Evolutionary conservation across 2,329 filamentous ascomycete genomes (phyloP), one percentile per base, ranked within the genome.

Genomic region (Emericellopsis atlantica): DNA sequence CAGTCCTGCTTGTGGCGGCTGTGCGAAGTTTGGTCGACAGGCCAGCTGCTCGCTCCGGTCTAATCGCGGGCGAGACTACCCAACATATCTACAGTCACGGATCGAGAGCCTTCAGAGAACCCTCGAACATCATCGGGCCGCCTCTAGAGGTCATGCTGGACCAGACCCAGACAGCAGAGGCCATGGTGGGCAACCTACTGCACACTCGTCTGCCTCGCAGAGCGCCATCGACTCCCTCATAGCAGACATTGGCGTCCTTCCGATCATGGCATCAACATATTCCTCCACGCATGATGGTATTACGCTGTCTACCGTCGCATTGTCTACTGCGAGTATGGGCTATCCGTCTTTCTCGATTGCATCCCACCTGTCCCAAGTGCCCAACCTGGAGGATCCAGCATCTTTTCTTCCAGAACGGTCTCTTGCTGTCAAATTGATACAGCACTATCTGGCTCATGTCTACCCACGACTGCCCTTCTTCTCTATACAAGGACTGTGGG

Each of bases 391-490:
- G 18, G 12, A 14, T 4, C 18, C 11, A 11, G 34, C 34, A 6
- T 14, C 12, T 18, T 36, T 16, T 51, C 10, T 49, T 48, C 8
- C 45, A 46, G 23, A 42, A 47, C 16, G 32, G 41, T 21, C 18
- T 10, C 44, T 46, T 3, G 50, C 49, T 2, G 35, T 45, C 24
- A 49, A 46, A 37, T 45, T 52, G 22, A 48, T 45, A n/a, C 42
- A 48, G 18, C 48, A 49, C 38, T 52, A 52, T 40, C 46, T 51
- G 33, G 37, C 45, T 18, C 40, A 51, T 12, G 45, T 52, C n/a
- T 52, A 52, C 35, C 48, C 49, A 5, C 45, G 50, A 4, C 41
- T 52, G 32, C 50, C 50, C 2, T 51, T 52, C 36, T 52, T 52
- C 32, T 51, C 50, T 2, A 42, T 51, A 18, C 49, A 51, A 34